Conservation (phyloP, 2,329 filamentous ascomycete species). For the Aspergillus uvarum region DNA sequence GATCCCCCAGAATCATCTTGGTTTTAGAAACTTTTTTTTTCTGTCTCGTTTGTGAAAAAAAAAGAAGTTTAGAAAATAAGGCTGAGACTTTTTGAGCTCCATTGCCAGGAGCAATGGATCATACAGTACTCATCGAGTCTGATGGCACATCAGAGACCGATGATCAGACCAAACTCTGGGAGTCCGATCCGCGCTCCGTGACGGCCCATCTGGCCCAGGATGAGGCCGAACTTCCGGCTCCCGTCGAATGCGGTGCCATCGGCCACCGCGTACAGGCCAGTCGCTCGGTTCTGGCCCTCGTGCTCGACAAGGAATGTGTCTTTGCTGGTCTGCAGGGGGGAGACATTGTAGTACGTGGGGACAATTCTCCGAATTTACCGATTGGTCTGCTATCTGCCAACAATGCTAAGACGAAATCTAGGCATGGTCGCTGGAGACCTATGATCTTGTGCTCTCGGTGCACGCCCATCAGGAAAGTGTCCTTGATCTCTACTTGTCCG, state of each 20-base stretch:
- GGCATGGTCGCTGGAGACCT: conserved; percentile 86
- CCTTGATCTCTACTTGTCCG: conserved; percentile 77
- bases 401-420: conserved; percentile 21
- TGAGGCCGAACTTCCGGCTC: conserved; percentile 18
- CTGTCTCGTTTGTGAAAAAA: too few relatives aligned
- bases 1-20: conserved; percentile 1
- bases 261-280: conserved; percentile 45
- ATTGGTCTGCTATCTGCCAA: too few relatives aligned
- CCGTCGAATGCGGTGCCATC: conserved; percentile 36
- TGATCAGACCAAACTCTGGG: conserved; percentile 35
- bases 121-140: conserved; percentile 32
- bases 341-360: conserved; percentile 70
- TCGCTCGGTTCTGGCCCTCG: conserved; percentile 66
- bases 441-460: conserved; percentile 73
- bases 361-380: neutral
- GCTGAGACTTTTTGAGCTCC: conserved; percentile 23
- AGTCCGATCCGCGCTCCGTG: conserved; percentile 29
- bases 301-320: conserved; percentile 75
- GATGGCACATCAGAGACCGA: conserved; percentile 37
- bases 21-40: neutral
- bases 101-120: conserved; percentile 29
- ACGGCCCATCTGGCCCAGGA: conserved; percentile 21
- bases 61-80: conserved; percentile 5
- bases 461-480: conserved; percentile 92
- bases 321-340: conserved; percentile 93